These are phyloP conservation scores for Talaromyces borbonicus DNA, from an alignment of 495 filamentous ascomycete genomes.

Conservation along the genomic window DNA sequence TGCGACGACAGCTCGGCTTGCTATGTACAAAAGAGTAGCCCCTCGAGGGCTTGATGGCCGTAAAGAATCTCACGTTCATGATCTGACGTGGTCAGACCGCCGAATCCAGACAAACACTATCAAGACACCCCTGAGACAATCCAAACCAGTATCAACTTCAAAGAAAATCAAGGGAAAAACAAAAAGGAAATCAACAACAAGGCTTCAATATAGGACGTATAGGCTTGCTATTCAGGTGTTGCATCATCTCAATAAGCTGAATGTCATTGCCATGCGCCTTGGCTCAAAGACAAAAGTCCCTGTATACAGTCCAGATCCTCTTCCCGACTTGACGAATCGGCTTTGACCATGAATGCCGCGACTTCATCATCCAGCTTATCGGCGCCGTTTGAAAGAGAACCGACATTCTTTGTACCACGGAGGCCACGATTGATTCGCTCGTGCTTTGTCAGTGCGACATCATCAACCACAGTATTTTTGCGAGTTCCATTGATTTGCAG, in stretches of 20 bases:
- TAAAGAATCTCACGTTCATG: too few relatives aligned
- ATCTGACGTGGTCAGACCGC: too few relatives aligned
- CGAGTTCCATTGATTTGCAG: slow-evolving; percentile 29
- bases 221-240: not conserved
- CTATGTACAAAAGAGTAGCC: too few relatives aligned
- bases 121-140: too few relatives aligned
- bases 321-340: slow-evolving; percentile 48
- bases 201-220: slow-evolving; percentile 3
- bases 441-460: slow-evolving; percentile 1
- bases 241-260: not conserved
- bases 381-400: not conserved
- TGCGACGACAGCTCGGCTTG: too few relatives aligned
- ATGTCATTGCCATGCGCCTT: slow-evolving; percentile 47
- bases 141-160: too few relatives aligned
- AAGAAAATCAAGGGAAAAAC: not conserved
- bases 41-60: too few relatives aligned
- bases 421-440: not conserved
- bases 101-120: too few relatives aligned
- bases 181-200: not conserved
- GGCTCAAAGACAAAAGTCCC: slow-evolving; percentile 62
- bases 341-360: slow-evolving; percentile 56
- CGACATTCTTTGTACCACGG: not conserved
- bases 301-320: slow-evolving; percentile 73
- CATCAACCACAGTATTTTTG: slow-evolving; percentile 6
- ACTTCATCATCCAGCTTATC: slow-evolving; percentile 39